phyloP scores from a whole-genome alignment of 2,329 filamentous ascomycete genomes.

The Ophiostoma sp. region DNA sequence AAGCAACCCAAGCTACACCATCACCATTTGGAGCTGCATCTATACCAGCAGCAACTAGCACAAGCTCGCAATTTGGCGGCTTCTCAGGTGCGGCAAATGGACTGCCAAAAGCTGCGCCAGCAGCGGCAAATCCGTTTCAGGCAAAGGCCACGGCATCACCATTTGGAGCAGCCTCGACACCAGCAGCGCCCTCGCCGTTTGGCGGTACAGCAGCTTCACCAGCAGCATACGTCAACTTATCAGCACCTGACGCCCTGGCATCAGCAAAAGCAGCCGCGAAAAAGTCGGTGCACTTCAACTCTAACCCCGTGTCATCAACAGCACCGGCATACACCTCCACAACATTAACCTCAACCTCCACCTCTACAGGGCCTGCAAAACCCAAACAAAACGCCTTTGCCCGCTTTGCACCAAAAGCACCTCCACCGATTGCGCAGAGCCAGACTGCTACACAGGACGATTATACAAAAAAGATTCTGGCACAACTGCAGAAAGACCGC shows the following conservation, averaged over 20 bases:
- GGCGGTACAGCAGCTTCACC: not conserved
- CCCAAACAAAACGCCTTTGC: constrained; percentile 11
- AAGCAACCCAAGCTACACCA: constrained; percentile 10
- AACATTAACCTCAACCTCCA: not conserved
- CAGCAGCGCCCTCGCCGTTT: not conserved
- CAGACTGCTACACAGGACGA: constrained; percentile 24
- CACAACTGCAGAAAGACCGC: constrained; percentile 50
- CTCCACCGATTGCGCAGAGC: not conserved
- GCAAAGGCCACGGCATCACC: not conserved
- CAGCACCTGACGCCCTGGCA: not conserved
- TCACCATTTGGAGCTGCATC: constrained; percentile 10
- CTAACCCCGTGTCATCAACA: constrained; percentile 14
- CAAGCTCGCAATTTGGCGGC: not conserved
- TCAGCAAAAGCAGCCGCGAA: constrained; percentile 16
- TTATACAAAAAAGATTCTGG: constrained; percentile 48
- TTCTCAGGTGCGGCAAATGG: not conserved
- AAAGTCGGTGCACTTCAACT: constrained; percentile 22
- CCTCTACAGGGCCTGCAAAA: not conserved
- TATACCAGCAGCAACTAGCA: not conserved
- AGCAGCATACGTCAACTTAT: not conserved
- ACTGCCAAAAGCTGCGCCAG: not conserved
- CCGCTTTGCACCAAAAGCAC: not conserved
- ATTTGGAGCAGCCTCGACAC: not conserved
- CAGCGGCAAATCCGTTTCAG: not conserved
- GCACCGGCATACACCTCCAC: not conserved